Conservation (phyloP, 768 basidiomycete species). For the Kwoniella bestiolae region DNA sequence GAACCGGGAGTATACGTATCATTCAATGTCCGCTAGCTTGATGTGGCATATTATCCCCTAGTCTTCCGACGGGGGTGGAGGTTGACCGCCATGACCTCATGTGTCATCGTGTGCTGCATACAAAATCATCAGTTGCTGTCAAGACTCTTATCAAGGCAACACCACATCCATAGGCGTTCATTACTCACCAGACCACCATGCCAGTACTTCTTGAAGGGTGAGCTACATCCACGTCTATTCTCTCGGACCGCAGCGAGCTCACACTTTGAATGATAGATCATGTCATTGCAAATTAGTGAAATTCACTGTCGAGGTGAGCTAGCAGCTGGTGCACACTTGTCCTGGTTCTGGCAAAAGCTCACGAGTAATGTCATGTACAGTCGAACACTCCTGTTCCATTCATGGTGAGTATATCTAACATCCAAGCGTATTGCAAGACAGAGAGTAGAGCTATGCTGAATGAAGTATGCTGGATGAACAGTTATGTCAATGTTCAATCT, state of each 20-base stretch:
- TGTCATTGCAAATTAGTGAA: conserved; percentile 55
- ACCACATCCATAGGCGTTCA: too few species aligned
- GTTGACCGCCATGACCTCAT: conserved; percentile 6
- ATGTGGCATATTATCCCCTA: too few species aligned
- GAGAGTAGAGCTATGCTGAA: neutral
- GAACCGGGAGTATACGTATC: neutral
- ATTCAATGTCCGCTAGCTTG: neutral
- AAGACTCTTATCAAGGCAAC: too few species aligned
- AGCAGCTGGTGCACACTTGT: too few species aligned
- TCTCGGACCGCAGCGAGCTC: too few species aligned
- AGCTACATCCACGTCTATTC: too few species aligned
- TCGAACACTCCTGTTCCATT: conserved; percentile 56
- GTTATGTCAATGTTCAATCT: conserved; percentile 56
- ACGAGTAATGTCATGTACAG: conserved; percentile 6
- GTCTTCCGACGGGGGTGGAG: too few species aligned
- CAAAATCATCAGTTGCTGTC: too few species aligned
- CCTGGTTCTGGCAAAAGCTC: too few species aligned
- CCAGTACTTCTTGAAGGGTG: conserved; percentile 54
- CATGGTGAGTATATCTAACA: too few species aligned
- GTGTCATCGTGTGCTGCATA: too few species aligned
- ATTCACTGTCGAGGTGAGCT: conserved; percentile 49
- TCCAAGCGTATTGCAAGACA: too few species aligned
- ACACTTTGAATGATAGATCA: conserved; percentile 31
- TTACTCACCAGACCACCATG: conserved; percentile 10
- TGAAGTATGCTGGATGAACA: neutral